Evolutionary conservation across 2,329 filamentous ascomycete species (phyloP).

Genomic region (Fusarium aywerte): DNA sequence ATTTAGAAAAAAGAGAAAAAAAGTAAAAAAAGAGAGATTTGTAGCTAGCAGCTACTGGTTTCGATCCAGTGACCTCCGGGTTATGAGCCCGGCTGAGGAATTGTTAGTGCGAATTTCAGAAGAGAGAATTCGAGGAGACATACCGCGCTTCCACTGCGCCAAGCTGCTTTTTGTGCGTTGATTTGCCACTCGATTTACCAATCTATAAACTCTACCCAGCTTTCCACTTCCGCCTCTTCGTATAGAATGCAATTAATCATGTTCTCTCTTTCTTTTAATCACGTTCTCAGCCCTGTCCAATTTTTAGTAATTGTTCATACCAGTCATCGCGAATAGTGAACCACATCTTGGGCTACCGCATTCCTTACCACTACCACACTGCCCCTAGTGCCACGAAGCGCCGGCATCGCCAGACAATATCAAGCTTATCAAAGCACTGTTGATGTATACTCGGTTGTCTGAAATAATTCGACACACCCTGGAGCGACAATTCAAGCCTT

Average conservation of each 20-base stretch:
- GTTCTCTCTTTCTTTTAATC: too few relatives aligned
- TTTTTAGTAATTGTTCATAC: too few relatives aligned
- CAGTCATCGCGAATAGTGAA: too few relatives aligned
- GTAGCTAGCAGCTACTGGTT: slow-evolving; percentile 29
- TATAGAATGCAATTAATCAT: too few relatives aligned
- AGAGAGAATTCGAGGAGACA: not conserved
- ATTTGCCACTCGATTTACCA: not conserved
- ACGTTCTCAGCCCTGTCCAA: too few relatives aligned
- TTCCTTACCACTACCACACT: too few relatives aligned
- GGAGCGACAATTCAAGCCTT: not conserved
- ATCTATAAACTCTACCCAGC: not conserved
- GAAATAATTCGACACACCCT: not conserved
- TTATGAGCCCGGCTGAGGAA: slow-evolving; percentile 33
- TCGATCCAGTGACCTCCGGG: slow-evolving; percentile 32
- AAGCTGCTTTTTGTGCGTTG: slow-evolving; percentile 27
- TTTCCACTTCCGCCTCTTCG: too few relatives aligned
- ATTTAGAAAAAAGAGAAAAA: too few relatives aligned
- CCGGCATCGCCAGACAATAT: not conserved
- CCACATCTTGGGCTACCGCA: too few relatives aligned
- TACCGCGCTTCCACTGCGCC: slow-evolving; percentile 34
- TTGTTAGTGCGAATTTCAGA: slow-evolving; percentile 1
- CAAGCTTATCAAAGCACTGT: not conserved
- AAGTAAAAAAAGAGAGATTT: not conserved
- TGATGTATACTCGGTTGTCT: not conserved
- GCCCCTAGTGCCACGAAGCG: too few relatives aligned